These are phyloP conservation scores for Alternaria atra DNA, from an alignment of 2,329 filamentous ascomycete species.

Conservation along the genomic window DNA sequence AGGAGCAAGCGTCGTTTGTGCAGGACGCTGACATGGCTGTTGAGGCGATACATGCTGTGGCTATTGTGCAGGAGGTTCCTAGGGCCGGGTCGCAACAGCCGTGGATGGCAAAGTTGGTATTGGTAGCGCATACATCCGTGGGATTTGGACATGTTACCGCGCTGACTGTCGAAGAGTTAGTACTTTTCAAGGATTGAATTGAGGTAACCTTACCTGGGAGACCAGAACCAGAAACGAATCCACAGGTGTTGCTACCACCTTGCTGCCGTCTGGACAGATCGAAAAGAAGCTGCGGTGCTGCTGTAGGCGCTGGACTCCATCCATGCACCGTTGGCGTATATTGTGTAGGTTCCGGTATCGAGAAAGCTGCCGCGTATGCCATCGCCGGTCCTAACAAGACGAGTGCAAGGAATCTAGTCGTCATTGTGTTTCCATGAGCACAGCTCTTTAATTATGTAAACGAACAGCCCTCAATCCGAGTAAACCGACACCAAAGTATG, in stretches of 20 bases:
- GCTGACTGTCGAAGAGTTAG: slow-evolving; percentile 30
- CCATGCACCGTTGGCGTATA: slow-evolving; percentile 31
- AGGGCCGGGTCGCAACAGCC: slow-evolving; percentile 43
- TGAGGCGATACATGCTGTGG: slow-evolving; percentile 44
- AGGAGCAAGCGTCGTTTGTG: slow-evolving; percentile 35
- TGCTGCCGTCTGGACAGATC: slow-evolving; percentile 40
- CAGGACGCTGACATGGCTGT: slow-evolving; percentile 37
- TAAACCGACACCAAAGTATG: not conserved
- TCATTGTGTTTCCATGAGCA: slow-evolving; percentile 35
- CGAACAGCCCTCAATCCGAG: not conserved
- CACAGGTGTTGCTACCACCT: slow-evolving; percentile 38
- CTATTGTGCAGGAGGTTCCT: slow-evolving; percentile 36
- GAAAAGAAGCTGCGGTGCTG: slow-evolving; percentile 33
- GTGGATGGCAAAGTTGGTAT: slow-evolving; percentile 41
- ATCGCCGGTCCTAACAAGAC: slow-evolving; percentile 41
- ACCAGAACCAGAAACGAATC: slow-evolving; percentile 36
- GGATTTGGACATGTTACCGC: slow-evolving; percentile 42
- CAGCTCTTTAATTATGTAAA: not conserved
- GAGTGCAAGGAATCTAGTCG: slow-evolving; percentile 32
- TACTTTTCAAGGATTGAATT: not conserved
- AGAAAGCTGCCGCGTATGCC: slow-evolving; percentile 38
- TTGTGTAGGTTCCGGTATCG: slow-evolving; percentile 40
- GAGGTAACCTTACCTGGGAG: slow-evolving; percentile 29
- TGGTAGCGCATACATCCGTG: slow-evolving; percentile 44
- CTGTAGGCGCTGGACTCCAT: slow-evolving; percentile 46